Percentiles rank a stretch among this genome's conserved stretches.
Evolutionary conservation across 306 rosid species (phyloP).

Genomic region (Myrica gale): DNA sequence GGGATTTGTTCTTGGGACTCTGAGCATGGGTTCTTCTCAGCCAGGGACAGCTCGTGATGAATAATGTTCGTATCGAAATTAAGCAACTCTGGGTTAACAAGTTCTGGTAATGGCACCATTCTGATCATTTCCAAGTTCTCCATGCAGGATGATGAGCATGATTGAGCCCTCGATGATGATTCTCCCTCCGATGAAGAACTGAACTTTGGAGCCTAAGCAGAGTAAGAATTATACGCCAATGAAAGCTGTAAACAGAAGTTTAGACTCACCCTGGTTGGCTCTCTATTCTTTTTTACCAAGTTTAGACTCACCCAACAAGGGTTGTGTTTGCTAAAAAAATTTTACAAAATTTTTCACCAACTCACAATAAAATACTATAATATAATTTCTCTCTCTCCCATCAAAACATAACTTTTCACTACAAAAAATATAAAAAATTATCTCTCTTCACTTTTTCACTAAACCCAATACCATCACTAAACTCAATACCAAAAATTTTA

Average conservation of each 20-base stretch:
- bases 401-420: no score
- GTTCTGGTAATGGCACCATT: conserved; percentile 64
- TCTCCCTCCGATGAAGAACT: conserved; percentile 68
- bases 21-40: conserved; percentile 32
- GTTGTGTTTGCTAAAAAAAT: no score
- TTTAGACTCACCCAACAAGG: no score
- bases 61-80: conserved; percentile 23
- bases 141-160: conserved; percentile 36
- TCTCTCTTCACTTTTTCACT: no score
- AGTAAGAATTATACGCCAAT: background rate
- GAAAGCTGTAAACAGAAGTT: background rate
- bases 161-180: conserved; percentile 38
- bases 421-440: no score
- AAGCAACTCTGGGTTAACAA: conserved; percentile 35
- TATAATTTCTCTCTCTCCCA: no score
- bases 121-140: conserved; percentile 38
- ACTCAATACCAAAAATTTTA: no score
- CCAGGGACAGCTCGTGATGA: conserved; percentile 37
- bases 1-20: conserved; percentile 29
- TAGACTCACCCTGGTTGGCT: no score
- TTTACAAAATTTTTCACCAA: no score
- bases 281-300: no score
- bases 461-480: no score
- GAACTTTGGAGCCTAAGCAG: conserved; percentile 50
- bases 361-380: no score